Percentiles rank a stretch among this genome's conserved stretches.
These are phyloP conservation scores for Sporothrix sp. DNA, from an alignment of 2,329 filamentous ascomycete species.

Conservation along the genomic window DNA sequence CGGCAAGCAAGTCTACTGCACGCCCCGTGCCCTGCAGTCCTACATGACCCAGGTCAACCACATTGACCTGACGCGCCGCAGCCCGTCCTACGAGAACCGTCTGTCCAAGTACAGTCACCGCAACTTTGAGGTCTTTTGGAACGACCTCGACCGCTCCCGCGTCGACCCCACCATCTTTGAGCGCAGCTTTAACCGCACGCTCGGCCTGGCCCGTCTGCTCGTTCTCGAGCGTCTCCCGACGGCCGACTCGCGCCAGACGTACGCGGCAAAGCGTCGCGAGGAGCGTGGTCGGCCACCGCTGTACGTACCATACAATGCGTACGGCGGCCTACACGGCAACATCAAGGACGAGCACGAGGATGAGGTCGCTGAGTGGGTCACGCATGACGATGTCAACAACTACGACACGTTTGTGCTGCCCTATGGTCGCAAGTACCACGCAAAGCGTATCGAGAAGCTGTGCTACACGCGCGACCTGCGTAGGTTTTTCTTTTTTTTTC, in stretches of 20 bases:
- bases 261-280: slow-evolving; percentile 56
- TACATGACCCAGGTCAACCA: slow-evolving; percentile 77
- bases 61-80: slow-evolving; percentile 68
- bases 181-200: slow-evolving; percentile 63
- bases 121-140: slow-evolving; percentile 78
- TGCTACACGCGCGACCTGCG: slow-evolving; percentile 69
- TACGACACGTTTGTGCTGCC: slow-evolving; percentile 71
- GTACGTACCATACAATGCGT: slow-evolving; percentile 21
- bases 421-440: slow-evolving; percentile 52
- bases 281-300: slow-evolving; percentile 61
- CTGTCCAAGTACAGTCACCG: slow-evolving; percentile 77
- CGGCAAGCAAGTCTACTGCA: slow-evolving; percentile 68
- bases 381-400: slow-evolving; percentile 64
- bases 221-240: slow-evolving; percentile 72
- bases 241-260: slow-evolving; percentile 55
- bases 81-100: slow-evolving; percentile 79
- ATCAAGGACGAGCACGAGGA: slow-evolving; percentile 71
- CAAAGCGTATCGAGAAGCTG: slow-evolving; percentile 69
- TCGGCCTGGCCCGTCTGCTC: slow-evolving; percentile 68
- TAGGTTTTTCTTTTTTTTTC: slow-evolving; percentile 19
- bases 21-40: slow-evolving; percentile 65
- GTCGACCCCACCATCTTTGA: slow-evolving; percentile 84
- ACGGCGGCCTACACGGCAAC: slow-evolving; percentile 44
- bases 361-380: slow-evolving; percentile 75
- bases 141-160: slow-evolving; percentile 60